Conservation (phyloP, 495 filamentous ascomycete genomes). For the Penicillium desertorum region DNA sequence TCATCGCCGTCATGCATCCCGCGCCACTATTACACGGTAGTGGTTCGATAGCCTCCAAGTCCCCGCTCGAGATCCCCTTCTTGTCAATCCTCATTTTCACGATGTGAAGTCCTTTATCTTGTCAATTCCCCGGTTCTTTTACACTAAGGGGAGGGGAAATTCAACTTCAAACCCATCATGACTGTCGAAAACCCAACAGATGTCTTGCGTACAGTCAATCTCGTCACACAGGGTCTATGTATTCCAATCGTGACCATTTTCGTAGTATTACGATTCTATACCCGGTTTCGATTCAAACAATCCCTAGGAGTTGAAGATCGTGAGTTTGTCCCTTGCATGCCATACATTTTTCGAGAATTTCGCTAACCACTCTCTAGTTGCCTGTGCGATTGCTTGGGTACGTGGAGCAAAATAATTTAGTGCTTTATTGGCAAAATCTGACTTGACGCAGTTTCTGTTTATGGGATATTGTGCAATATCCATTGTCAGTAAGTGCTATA, state of each 20-base stretch:
- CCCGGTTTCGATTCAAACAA: conserved; percentile 39
- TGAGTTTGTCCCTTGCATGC: conserved; percentile 17
- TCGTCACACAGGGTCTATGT: conserved; percentile 47
- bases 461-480: conserved; percentile 41
- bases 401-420: not conserved
- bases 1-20: not conserved
- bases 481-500: conserved; percentile 35
- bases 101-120: conserved; percentile 6
- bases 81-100: conserved; percentile 13
- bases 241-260: conserved; percentile 43
- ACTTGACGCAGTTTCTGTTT: conserved; percentile 27
- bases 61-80: conserved; percentile 3
- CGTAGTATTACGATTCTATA: conserved; percentile 38
- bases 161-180: conserved; percentile 23
- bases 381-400: conserved; percentile 40
- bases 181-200: conserved; percentile 32
- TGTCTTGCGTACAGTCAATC: conserved; percentile 39
- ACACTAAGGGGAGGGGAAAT: not conserved
- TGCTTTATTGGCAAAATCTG: not conserved
- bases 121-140: not conserved
- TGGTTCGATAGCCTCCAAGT: conserved; percentile 7
- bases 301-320: conserved; percentile 43
- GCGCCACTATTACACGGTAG: conserved; percentile 1
- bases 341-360: not conserved
- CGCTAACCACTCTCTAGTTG: conserved; percentile 29